These are phyloP conservation scores for Pelargonium australe DNA, from an alignment of 441 rosid genomes.

Conservation along the genomic window DNA sequence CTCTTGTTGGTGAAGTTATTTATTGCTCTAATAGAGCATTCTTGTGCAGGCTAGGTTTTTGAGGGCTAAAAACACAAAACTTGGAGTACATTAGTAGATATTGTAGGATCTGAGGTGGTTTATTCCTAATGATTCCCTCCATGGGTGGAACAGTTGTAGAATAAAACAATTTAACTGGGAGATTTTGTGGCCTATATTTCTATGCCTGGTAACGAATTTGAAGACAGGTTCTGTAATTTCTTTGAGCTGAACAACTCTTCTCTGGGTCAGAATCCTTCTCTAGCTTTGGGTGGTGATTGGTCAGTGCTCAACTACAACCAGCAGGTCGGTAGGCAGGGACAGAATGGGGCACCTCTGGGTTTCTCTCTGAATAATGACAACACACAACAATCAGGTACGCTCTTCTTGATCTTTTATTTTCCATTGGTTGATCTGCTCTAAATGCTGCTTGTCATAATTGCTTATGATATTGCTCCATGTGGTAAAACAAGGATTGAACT, in stretches of 20 bases:
- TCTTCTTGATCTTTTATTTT: constrained; percentile 7
- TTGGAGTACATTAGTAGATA: neutral
- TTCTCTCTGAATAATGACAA: constrained; percentile 20
- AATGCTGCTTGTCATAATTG: neutral
- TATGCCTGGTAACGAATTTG: constrained; percentile 6
- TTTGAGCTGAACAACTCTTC: constrained; percentile 2
- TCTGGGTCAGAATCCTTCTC: neutral
- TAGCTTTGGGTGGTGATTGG: neutral
- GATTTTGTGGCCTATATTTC: constrained; percentile 14
- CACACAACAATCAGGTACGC: constrained; percentile 23
- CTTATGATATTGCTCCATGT: neutral
- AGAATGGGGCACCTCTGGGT: constrained; percentile 21
- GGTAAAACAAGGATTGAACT: neutral
- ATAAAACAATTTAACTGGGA: constrained; percentile 21
- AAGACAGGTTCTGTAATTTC: neutral
- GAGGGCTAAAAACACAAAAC: constrained; percentile 1
- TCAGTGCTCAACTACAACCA: constrained; percentile 1
- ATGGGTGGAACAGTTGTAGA: constrained; percentile 22
- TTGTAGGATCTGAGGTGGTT: constrained; percentile 11
- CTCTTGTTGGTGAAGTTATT: neutral
- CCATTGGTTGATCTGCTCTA: neutral
- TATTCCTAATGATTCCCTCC: constrained; percentile 16
- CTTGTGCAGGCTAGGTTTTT: constrained; percentile 16
- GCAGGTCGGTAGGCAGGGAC: constrained; percentile 16
- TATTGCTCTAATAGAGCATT: neutral